These are phyloP conservation scores for Pistacia integerrima DNA, from an alignment of 345 rosid genomes.

Conservation along the genomic window DNA sequence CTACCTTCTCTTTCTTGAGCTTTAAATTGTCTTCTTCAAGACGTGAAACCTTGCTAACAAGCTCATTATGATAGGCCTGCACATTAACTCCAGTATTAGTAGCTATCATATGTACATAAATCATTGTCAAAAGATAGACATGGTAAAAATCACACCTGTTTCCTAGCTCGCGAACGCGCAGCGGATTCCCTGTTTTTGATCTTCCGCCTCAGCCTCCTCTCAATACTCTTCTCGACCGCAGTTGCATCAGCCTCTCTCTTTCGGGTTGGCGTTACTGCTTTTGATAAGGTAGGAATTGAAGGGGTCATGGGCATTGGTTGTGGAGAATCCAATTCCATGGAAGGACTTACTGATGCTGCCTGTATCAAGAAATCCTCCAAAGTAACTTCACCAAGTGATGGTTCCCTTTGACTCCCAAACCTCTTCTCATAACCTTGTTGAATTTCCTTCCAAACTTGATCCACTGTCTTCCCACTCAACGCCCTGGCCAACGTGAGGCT, in stretches of 20 bases:
- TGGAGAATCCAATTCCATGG: slow-evolving; percentile 35
- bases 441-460: slow-evolving; percentile 69
- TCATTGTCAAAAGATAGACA: not conserved
- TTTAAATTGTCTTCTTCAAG: slow-evolving; percentile 50
- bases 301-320: slow-evolving; percentile 36
- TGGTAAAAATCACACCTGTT: slow-evolving; percentile 38
- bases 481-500: slow-evolving; percentile 47
- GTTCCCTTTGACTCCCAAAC: slow-evolving; percentile 33
- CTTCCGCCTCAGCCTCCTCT: slow-evolving; percentile 63
- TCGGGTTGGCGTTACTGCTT: slow-evolving; percentile 25
- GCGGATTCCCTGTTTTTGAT: slow-evolving; percentile 81
- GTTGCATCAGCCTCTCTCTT: slow-evolving; percentile 43
- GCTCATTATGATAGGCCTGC: slow-evolving; percentile 69
- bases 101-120: not conserved
- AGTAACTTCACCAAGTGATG: slow-evolving; percentile 46
- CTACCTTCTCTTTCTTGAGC: slow-evolving; percentile 65
- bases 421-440: slow-evolving; percentile 50
- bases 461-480: slow-evolving; percentile 59
- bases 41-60: slow-evolving; percentile 53
- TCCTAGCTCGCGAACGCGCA: slow-evolving; percentile 68
- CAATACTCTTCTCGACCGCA: slow-evolving; percentile 50
- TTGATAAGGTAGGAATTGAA: slow-evolving; percentile 37
- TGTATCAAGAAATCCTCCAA: slow-evolving; percentile 70
- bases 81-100: slow-evolving; percentile 2
- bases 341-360: slow-evolving; percentile 48